Base-by-base conservation (phyloP, 192 early-diverging fungal genomes). In the Coemansia sp. region DNA sequence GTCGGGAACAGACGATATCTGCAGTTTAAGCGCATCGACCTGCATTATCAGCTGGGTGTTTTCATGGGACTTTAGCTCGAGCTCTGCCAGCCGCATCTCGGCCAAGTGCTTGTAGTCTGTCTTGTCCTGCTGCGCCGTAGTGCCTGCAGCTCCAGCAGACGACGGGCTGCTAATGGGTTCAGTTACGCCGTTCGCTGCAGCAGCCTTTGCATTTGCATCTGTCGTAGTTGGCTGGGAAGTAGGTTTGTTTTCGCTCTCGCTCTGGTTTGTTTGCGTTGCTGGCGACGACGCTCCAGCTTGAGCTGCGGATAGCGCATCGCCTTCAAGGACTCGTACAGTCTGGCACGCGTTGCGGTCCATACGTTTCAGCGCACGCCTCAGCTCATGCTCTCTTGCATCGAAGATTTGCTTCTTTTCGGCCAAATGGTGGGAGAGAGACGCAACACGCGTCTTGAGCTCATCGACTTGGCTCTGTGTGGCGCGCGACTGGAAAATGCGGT, bases 1-100 rank as follows among this genome's bases (percentile, higher is more conserved):
- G 56, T 86, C 82, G 2, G 83, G 68, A 12, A 88, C 67, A 2
- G 66, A 58, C 8, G 75, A 71, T 31, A 87, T 76, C 55, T 86
- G 77, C 33, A 79, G 64, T 53, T 73, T 66, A 20, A 85, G 55
- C 2, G 74, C 72, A 48, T 88, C 86, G 0, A 86, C 68, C 59
- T 86, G 77, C 42, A 62, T 53, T 7, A 63, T 65, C 40, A 88
- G 34, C 21, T 70, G 59, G 20, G 81, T 74, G 65, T 83, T 79
- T 48, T 88, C 84, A 10, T 60, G 75, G 53, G 83, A 74, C 53
- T 80, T 68, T 29, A 72, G 67, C 58, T 82, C 83, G 25, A 87
- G 64, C 78, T 86, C 84, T 23, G 72, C 73, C 56, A 83, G 64
- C 13, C 86, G 83, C 20, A 63, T 62, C 35, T 79, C 68, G 9